Evolutionary conservation across 1,284 basidiomycete genomes (phyloP).

Genomic region (Leccinum angustisporum): DNA sequence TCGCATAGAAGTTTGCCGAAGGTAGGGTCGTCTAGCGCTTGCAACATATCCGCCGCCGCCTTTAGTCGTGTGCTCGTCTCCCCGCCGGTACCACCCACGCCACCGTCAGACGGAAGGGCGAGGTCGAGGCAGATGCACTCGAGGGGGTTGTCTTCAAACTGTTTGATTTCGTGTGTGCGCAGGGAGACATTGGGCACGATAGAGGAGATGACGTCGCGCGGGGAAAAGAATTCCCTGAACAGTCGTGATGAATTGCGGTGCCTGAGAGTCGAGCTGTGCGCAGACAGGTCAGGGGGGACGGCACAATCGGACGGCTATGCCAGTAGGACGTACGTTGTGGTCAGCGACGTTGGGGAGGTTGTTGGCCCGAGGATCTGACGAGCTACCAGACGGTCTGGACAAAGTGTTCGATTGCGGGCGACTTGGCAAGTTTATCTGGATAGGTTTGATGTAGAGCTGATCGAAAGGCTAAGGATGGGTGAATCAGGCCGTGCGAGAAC

Average conservation of each 20-base stretch:
- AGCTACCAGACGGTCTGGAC: too few relatives aligned
- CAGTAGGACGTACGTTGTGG: constrained; percentile 61
- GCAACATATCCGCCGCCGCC: constrained; percentile 90
- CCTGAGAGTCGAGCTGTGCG: constrained; percentile 82
- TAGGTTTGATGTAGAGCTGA: constrained; percentile 87
- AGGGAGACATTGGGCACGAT: constrained; percentile 94
- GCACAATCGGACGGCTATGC: background rate
- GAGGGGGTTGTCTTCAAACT: constrained; percentile 96
- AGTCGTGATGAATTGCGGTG: constrained; percentile 89
- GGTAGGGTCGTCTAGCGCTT: too few relatives aligned
- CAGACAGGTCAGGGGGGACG: background rate
- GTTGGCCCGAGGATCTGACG: constrained; percentile 60
- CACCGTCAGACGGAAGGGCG: constrained; percentile 57
- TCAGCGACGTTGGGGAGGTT: constrained; percentile 72
- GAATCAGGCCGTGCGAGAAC: background rate
- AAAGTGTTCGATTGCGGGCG: too few relatives aligned
- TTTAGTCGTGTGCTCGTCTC: constrained; percentile 73
- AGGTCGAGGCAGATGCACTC: constrained; percentile 94
- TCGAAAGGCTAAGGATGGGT: constrained; percentile 1
- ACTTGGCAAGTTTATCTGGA: too few relatives aligned
- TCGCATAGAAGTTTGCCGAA: too few relatives aligned
- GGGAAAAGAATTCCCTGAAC: constrained; percentile 75
- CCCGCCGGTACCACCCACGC: constrained; percentile 11
- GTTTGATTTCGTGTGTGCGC: constrained; percentile 88
- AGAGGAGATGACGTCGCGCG: constrained; percentile 78